These are phyloP conservation scores for Aspergillus hancockii DNA, from an alignment of 495 filamentous ascomycete genomes.

Conservation along the genomic window DNA sequence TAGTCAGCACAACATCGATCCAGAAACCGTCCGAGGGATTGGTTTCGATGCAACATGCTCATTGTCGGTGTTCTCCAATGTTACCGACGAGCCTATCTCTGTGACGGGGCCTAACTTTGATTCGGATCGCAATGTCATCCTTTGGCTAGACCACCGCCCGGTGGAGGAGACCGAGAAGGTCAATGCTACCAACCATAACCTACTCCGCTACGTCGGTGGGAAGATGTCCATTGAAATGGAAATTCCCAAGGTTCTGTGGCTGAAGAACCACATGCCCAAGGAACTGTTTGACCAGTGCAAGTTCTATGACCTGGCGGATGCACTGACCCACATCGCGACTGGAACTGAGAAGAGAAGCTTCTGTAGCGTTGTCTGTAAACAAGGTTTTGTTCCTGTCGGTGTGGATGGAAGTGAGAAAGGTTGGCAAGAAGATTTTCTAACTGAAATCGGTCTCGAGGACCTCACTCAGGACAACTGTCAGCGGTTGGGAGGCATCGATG, in stretches of 20 bases:
- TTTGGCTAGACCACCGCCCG: slow-evolving; percentile 93
- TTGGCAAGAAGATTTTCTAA: slow-evolving; percentile 94
- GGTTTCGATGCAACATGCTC: slow-evolving; percentile 99
- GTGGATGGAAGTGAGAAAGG: slow-evolving; percentile 97
- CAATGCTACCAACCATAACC: slow-evolving; percentile 86
- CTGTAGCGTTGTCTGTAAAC: slow-evolving; percentile 93
- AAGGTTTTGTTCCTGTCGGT: slow-evolving; percentile 91
- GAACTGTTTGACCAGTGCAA: slow-evolving; percentile 89
- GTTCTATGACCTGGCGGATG: slow-evolving; percentile 93
- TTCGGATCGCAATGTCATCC: slow-evolving; percentile 83
- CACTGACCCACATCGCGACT: slow-evolving; percentile 94
- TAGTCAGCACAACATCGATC: slow-evolving; percentile 73
- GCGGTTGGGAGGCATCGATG: slow-evolving; percentile 89
- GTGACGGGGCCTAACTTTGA: slow-evolving; percentile 86
- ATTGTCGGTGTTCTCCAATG: slow-evolving; percentile 81
- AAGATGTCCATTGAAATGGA: slow-evolving; percentile 99
- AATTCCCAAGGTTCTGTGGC: slow-evolving; percentile 94
- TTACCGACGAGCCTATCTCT: slow-evolving; percentile 85
- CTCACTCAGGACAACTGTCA: slow-evolving; percentile 82
- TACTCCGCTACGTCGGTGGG: slow-evolving; percentile 94
- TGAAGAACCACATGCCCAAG: slow-evolving; percentile 96
- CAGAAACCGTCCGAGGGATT: slow-evolving; percentile 74
- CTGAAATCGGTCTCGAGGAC: slow-evolving; percentile 78
- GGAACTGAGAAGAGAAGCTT: slow-evolving; percentile 89
- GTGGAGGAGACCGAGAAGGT: slow-evolving; percentile 86